Evolutionary conservation across 768 basidiomycete genomes (phyloP), one percentile per base, ranked within the genome.

Genomic region (Lepiota brunneoincarnata): DNA sequence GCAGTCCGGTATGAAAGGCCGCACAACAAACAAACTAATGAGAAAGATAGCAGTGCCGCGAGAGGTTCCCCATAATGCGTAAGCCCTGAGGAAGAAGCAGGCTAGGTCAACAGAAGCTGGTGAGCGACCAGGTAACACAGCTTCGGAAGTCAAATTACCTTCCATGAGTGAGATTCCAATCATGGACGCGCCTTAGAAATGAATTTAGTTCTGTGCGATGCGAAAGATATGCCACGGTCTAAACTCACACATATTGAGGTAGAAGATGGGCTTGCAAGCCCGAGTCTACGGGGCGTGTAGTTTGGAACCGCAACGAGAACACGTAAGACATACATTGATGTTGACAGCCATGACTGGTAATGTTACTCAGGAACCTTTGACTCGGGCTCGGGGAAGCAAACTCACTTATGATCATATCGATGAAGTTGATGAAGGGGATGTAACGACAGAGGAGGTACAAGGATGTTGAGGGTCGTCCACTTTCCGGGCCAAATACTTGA

Each of bases 401-500:
- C 50, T 43, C 10, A 42, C 40, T 51, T 31, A 51, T 20, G 6
- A 23, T 20, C 28, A 51, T 18, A 15, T 43, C 2, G 17, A n/a
- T 36, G 50, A 51, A 41, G n/a, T 28, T 43, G n/a, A 42, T 4
- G 50, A 42, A 51, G n/a, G 50, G 50, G 24, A 42, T 21, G 34
- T 51, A 51, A 15, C 50, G 49, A 21, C 26, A 34, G 28, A 51
- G 31, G 28, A 34, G 15, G 28, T 51, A 51, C 17, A 51, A n/a
- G 18, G 15, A 51, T n/a, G 5, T 51, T 51, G 49, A 51, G 49
- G 2, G 49, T 42, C 1, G 49, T 51, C 49, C 49, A 51, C 42
- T 51, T 54, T 21, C 42, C 52, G 3, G 23, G 4, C 43, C 45
- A 54, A 14, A 54, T 44, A 20, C 12, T 54, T 2, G 36, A 24